Percentiles rank a stretch among this genome's conserved stretches.
Conservation (phyloP, 2,329 filamentous ascomycete genomes). For the Orbilia oligospora region DNA sequence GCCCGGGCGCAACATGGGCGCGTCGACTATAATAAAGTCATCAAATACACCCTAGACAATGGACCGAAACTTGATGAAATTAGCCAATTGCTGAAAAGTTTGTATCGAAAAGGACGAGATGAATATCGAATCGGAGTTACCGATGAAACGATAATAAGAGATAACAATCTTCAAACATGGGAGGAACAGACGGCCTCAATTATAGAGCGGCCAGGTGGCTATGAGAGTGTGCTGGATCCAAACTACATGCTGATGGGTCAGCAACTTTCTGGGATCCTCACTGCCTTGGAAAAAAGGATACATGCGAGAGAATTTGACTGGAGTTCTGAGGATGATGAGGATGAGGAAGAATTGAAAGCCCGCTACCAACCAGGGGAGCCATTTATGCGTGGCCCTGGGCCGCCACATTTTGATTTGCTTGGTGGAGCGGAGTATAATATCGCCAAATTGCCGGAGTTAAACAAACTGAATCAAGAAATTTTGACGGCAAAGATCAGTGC, state of each 20-base stretch:
- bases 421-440: too few relatives aligned
- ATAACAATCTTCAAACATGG: not conserved
- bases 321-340: not conserved
- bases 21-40: not conserved
- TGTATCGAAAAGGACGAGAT: not conserved
- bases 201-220: not conserved
- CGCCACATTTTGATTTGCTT: not conserved
- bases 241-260: not conserved
- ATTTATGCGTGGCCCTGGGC: not conserved
- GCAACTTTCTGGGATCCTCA: not conserved
- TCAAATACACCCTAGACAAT: not conserved
- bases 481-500: not conserved
- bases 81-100: not conserved
- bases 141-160: not conserved
- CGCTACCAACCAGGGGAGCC: not conserved
- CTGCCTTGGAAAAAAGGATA: not conserved
- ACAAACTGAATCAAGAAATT: not conserved
- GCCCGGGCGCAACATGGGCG: not conserved
- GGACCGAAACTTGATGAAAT: not conserved
- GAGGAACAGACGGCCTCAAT: not conserved
- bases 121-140: not conserved
- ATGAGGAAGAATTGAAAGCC: not conserved
- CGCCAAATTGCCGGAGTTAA: not conserved
- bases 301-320: not conserved
- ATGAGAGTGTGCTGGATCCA: too few relatives aligned